Conservation (phyloP, 805 yeast genomes). For the Wickerhamomyces xylosicus region DNA sequence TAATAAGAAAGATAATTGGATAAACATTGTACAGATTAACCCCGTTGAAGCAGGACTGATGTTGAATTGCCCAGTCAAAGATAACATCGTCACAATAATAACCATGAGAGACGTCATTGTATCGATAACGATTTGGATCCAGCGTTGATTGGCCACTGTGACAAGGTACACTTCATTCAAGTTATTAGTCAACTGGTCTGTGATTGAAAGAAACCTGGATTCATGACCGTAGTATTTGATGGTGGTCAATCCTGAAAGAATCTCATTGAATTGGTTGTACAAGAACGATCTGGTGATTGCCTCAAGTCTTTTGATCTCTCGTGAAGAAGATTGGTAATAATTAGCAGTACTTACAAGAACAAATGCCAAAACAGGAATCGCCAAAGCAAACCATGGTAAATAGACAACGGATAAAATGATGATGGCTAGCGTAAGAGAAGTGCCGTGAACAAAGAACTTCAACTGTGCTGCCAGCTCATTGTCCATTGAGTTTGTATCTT, state of each 20-base stretch:
- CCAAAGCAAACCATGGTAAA: slow-evolving; percentile 67
- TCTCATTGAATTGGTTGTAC: slow-evolving; percentile 62
- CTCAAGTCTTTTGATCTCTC: slow-evolving; percentile 72
- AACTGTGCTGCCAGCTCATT: slow-evolving; percentile 67
- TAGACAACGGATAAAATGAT: slow-evolving; percentile 57
- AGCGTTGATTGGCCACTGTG: slow-evolving; percentile 58
- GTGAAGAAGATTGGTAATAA: slow-evolving; percentile 59
- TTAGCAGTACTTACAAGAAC: slow-evolving; percentile 35
- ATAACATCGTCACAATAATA: slow-evolving; percentile 44
- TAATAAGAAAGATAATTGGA: slow-evolving; percentile 45
- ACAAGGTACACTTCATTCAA: slow-evolving; percentile 63
- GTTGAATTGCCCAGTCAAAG: slow-evolving; percentile 49
- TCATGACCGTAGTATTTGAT: slow-evolving; percentile 48
- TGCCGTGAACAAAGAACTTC: slow-evolving; percentile 46
- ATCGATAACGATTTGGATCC: slow-evolving; percentile 60
- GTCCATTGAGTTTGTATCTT: slow-evolving; percentile 76
- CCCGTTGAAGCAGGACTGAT: slow-evolving; percentile 59
- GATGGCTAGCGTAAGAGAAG: slow-evolving; percentile 49
- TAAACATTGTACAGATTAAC: slow-evolving; percentile 51
- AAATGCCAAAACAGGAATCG: slow-evolving; percentile 41
- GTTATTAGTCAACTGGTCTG: slow-evolving; percentile 35
- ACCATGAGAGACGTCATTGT: slow-evolving; percentile 39
- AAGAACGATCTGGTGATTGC: slow-evolving; percentile 62
- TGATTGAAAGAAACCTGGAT: slow-evolving; percentile 35
- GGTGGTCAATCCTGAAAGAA: slow-evolving; percentile 53